Conservation (phyloP, 1,139 yeast species). For the Nematodospora anomalae region DNA sequence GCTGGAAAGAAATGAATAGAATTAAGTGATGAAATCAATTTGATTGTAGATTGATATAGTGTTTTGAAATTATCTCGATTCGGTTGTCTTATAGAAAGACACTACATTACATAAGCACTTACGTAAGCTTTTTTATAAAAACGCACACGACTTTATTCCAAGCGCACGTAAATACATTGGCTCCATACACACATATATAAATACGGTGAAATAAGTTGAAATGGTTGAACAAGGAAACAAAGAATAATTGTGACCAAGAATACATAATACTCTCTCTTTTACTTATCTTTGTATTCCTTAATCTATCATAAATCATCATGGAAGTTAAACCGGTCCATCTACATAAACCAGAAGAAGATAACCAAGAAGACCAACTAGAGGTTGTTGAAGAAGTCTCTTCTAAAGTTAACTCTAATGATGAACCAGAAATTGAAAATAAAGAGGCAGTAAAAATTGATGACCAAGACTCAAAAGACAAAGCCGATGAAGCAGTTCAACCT, state of each 20-base stretch:
- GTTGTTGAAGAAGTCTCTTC: not conserved
- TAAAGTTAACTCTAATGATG: slow-evolving; percentile 2
- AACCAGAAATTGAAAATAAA: not conserved
- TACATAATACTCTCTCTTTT: not conserved
- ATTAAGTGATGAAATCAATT: no score
- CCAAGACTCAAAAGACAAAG: slow-evolving; percentile 7
- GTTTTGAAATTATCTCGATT: not conserved
- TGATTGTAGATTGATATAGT: no score
- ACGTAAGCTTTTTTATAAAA: no score
- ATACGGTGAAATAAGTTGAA: no score
- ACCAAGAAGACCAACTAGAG: not conserved
- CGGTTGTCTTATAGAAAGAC: not conserved
- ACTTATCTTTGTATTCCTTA: not conserved
- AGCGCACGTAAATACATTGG: no score
- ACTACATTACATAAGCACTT: not conserved
- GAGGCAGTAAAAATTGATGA: slow-evolving; percentile 3
- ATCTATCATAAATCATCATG: slow-evolving; percentile 3
- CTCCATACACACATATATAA: no score
- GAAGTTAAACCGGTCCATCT: slow-evolving; percentile 13
- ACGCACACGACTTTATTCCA: no score
- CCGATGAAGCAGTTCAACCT: slow-evolving; percentile 6
- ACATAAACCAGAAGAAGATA: slow-evolving; percentile 5
- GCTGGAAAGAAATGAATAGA: not conserved
- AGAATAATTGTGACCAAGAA: no score
- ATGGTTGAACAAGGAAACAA: no score